Base-by-base conservation (phyloP, 257 asterid genomes). In the Thymus mandschuricus region DNA sequence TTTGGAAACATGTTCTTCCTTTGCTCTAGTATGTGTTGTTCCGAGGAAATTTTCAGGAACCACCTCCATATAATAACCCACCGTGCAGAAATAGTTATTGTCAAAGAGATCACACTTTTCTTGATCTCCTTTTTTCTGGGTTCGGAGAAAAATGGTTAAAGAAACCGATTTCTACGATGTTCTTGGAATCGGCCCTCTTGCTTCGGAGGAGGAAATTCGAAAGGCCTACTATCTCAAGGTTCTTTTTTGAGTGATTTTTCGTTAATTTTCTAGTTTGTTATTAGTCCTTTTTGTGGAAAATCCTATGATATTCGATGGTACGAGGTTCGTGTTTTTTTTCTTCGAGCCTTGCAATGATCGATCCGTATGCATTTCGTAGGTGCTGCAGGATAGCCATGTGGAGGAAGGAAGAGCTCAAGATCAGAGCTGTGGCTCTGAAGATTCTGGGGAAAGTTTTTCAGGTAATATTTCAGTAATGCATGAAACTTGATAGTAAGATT, bases 141-240 rank as follows among this genome's bases (percentile, higher is more conserved):
- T 5, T 34, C 40, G 4, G 3, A 33, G 70, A n/a, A 50, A 57
- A 65, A 93, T 93, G 98, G 96, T 85, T 67, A 93, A 91, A 83
- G 98, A 93, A 67, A 90, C 96, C 3, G 97, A 91, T 62, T 93
- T 78, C 45, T 87, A 93, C 73, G 98, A 93, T 63, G 60, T 89
- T 76, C 87, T 90, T 72, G 96, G 90, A 10, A 85, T 93, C 52
- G 66, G 60, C 45, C 85, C 97, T 27, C 76, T 80, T n/a, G 96
- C 97, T 12, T 81, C 97, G 0, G 97, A 86, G 75, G 94, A 83
- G 60, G 94, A 93, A 54, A 87, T 93, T 73, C 88, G 90, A 75
- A 91, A 87, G 81, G 97, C 96, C 15, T 93, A 89, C 71, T 93
- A 91, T 76, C 85, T 87, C n/a, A 93, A 91, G 98, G 98, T 92